Percentiles rank a stretch among this genome's conserved stretches.
Conservation (phyloP, 129 eudicot genomes). For the Dittrichia graveolens region DNA sequence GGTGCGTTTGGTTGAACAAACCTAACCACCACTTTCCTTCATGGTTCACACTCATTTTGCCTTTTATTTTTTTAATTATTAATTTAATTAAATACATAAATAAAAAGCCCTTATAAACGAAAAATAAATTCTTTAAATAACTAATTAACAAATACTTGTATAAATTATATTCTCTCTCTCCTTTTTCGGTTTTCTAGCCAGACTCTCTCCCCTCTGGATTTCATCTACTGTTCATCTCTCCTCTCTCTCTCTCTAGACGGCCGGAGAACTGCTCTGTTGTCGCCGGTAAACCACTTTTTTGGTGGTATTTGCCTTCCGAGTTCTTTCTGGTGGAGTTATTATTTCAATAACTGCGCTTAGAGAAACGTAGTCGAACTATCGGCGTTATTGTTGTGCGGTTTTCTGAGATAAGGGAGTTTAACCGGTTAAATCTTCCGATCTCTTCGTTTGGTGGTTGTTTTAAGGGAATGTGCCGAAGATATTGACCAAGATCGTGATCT, state of each 20-base stretch:
- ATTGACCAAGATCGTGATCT: slow-evolving; percentile 51
- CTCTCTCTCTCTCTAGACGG: slow-evolving; percentile 13
- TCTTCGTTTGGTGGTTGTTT: slow-evolving; percentile 34
- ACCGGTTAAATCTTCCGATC: slow-evolving; percentile 54
- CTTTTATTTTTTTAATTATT: slow-evolving; percentile 1
- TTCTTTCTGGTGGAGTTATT: slow-evolving; percentile 11
- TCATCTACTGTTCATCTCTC: slow-evolving; percentile 55
- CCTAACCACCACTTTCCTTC: slow-evolving; percentile 80
- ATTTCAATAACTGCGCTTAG: slow-evolving; percentile 2
- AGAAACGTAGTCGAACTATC: slow-evolving; percentile 15
- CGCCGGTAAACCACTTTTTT: slow-evolving; percentile 30
- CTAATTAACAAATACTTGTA: slow-evolving; percentile 29
- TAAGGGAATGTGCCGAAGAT: slow-evolving; percentile 58
- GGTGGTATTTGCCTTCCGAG: slow-evolving; percentile 23
- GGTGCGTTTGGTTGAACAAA: slow-evolving; percentile 84
- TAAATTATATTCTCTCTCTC: slow-evolving; percentile 53
- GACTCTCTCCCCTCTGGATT: slow-evolving; percentile 40
- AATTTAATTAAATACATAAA: neutral
- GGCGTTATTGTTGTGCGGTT: slow-evolving; percentile 14
- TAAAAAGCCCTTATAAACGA: neutral
- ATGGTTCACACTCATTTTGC: slow-evolving; percentile 53
- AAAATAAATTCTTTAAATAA: slow-evolving; percentile 10
- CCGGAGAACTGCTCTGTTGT: slow-evolving; percentile 32
- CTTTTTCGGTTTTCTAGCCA: slow-evolving; percentile 56
- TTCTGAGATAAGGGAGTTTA: slow-evolving; percentile 21